These are phyloP conservation scores for Xerocomellus chrysenteron DNA, from an alignment of 768 basidiomycete genomes.

Conservation along the genomic window DNA sequence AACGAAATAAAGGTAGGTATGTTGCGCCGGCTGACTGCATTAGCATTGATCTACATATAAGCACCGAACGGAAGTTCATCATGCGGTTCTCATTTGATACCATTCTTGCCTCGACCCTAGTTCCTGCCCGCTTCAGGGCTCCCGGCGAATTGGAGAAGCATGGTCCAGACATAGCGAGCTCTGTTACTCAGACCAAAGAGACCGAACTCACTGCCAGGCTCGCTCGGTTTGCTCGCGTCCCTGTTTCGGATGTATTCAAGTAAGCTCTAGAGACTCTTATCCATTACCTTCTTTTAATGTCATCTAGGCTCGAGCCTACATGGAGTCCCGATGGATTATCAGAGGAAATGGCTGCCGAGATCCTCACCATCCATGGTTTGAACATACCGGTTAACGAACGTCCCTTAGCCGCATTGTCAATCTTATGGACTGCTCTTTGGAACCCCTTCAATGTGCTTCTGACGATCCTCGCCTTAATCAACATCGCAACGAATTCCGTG, in stretches of 20 bases:
- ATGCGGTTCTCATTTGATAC: constrained; percentile 24
- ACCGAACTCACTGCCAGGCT: constrained; percentile 22
- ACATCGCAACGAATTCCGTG: constrained; percentile 32
- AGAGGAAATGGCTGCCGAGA: constrained; percentile 17
- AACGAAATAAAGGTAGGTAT: constrained; percentile 15
- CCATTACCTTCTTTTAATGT: neutral
- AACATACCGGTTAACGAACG: constrained; percentile 33
- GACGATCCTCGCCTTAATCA: constrained; percentile 31
- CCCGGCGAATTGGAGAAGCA: constrained; percentile 14
- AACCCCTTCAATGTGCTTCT: constrained; percentile 37
- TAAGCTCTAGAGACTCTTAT: constrained; percentile 3
- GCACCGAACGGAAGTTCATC: constrained; percentile 9
- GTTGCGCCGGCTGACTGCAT: neutral
- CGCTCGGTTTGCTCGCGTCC: constrained; percentile 27
- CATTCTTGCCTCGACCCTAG: constrained; percentile 21
- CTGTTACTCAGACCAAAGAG: constrained; percentile 15
- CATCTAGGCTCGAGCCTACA: constrained; percentile 24
- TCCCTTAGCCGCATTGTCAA: constrained; percentile 26
- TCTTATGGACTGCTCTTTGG: constrained; percentile 34
- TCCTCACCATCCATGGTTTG: constrained; percentile 24
- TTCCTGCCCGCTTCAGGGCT: constrained; percentile 25
- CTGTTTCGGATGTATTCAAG: constrained; percentile 25
- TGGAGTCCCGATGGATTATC: constrained; percentile 27
- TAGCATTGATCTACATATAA: constrained; percentile 11
- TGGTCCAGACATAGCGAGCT: constrained; percentile 25